phyloP scores from a whole-genome alignment of 2,329 filamentous ascomycete genomes.

The Aspergillus sp. region DNA sequence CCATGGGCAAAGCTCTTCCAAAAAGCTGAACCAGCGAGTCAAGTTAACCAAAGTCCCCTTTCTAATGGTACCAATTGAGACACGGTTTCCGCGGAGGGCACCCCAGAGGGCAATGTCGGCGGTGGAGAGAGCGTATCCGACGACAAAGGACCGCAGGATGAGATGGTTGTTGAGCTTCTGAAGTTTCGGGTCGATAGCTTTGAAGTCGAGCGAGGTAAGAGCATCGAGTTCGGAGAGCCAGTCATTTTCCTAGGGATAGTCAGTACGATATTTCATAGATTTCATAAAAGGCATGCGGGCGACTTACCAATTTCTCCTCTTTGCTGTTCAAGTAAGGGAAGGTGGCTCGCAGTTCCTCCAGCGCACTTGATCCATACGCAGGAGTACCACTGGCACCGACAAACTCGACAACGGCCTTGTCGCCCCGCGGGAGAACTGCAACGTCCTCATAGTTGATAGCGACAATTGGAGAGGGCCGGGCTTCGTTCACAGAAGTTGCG shows the following conservation, averaged over 20 bases:
- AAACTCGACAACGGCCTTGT: conserved; percentile 37
- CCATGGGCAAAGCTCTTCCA: conserved; percentile 80
- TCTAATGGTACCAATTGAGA: conserved; percentile 77
- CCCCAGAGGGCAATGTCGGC: conserved; percentile 82
- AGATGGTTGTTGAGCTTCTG: conserved; percentile 82
- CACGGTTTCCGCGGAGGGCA: conserved; percentile 77
- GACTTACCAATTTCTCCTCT: conserved; percentile 35
- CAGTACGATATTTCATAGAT: background rate
- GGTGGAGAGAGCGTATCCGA: conserved; percentile 74
- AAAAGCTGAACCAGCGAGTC: conserved; percentile 80
- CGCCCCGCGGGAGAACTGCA: conserved; percentile 32
- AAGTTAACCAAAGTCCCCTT: conserved; percentile 75
- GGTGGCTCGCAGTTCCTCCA: conserved; percentile 33
- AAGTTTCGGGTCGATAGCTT: conserved; percentile 73
- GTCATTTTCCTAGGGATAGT: conserved; percentile 45
- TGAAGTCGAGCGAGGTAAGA: conserved; percentile 69
- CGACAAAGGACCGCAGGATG: conserved; percentile 79
- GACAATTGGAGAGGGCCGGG: conserved; percentile 35
- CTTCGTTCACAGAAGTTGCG: conserved; percentile 42
- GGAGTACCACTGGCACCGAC: conserved; percentile 27
- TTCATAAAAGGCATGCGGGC: background rate
- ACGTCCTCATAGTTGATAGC: conserved; percentile 41
- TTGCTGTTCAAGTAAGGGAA: conserved; percentile 40
- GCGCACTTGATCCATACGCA: conserved; percentile 32
- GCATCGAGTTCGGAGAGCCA: conserved; percentile 57